Base-by-base conservation (phyloP, 768 basidiomycete species). In the Suillus luteus region DNA sequence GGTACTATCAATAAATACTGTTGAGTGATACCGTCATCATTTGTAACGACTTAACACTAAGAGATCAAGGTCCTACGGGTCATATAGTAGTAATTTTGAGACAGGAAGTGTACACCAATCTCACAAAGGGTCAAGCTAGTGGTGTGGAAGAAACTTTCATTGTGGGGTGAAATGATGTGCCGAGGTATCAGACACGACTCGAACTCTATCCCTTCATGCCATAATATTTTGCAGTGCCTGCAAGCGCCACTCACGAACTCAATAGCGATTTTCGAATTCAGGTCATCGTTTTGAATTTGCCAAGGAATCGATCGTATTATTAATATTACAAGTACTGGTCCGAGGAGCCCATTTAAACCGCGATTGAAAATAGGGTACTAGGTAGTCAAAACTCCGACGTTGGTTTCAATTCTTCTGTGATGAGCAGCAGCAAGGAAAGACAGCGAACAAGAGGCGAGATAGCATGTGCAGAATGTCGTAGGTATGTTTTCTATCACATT, bases 381-480 rank as follows among this genome's bases (percentile, higher is more conserved):
- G 33, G 3, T 31, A 46, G 11, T 40, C 31, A 11, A n/a, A 38
- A 35, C 27, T 62, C 40, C 55, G 31, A 51, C 49, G 4, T 22
- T 43, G 33, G 37, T 37, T 40, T 41, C 48, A 49, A 15, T 49
- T 58, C 27, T 3, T 49, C 27, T 31, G 59, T 37, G 27, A 70
- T 71, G 69, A 66, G 41, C 40, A 19, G 59, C 37, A 64, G 22
- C 62, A 74, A 67, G 48, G 72, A 75, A 58, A 59, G 63, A 43
- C 67, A 70, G n/a, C 67, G 73, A 9, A 68, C 57, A 11, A 65
- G 65, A 43, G 71, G 75, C 14, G 71, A 76, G 43, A 70, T 76
- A 48, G 70, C 74, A 14, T 75, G 75, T 22, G 75, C 73, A 8
- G 74, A 76, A 62, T 75, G 74, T 63, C 70, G 73, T 22, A 60